phyloP scores from a whole-genome alignment of 352 stramenopile genomes.

The Pythium rishiriense region DNA sequence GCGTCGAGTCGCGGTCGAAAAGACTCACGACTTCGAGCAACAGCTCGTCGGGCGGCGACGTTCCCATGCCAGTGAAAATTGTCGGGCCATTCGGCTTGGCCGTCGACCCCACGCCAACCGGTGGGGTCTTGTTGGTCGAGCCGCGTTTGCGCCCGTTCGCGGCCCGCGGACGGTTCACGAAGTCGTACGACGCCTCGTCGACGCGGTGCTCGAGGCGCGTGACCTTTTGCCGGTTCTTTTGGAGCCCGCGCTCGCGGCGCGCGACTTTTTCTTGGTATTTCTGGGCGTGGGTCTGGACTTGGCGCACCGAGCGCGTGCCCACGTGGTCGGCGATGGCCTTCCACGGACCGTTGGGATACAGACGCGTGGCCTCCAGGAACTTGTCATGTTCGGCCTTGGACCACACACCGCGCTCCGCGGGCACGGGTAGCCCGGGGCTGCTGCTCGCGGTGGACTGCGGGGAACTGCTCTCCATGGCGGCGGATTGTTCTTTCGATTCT shows the following conservation, averaged over 20 bases:
- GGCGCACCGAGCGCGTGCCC: constrained; percentile 18
- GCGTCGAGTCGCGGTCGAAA: constrained; percentile 15
- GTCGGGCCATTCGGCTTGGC: constrained; percentile 6
- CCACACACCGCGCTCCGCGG: constrained; percentile 16
- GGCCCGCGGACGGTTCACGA: constrained; percentile 7
- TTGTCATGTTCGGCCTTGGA: constrained; percentile 24
- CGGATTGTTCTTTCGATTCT: neutral
- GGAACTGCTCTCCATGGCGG: constrained; percentile 9
- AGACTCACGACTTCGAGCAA: constrained; percentile 7
- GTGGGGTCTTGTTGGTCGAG: constrained; percentile 5
- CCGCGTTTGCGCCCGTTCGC: constrained; percentile 11
- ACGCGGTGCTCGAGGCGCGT: constrained; percentile 15
- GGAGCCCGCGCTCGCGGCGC: constrained; percentile 14
- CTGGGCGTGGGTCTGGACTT: constrained; percentile 21
- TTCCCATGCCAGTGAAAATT: constrained; percentile 17
- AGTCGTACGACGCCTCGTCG: constrained; percentile 14
- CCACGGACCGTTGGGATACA: constrained; percentile 21
- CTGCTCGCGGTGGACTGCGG: neutral
- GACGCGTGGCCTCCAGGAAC: constrained; percentile 22
- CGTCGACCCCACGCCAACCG: neutral
- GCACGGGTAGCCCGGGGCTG: neutral
- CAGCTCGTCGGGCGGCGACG: constrained; percentile 12
- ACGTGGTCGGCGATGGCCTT: constrained; percentile 14
- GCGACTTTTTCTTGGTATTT: constrained; percentile 26
- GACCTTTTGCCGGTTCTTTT: constrained; percentile 9